Evolutionary conservation across 306 rosid genomes (phyloP).

Genomic region (Cercis canadensis): DNA sequence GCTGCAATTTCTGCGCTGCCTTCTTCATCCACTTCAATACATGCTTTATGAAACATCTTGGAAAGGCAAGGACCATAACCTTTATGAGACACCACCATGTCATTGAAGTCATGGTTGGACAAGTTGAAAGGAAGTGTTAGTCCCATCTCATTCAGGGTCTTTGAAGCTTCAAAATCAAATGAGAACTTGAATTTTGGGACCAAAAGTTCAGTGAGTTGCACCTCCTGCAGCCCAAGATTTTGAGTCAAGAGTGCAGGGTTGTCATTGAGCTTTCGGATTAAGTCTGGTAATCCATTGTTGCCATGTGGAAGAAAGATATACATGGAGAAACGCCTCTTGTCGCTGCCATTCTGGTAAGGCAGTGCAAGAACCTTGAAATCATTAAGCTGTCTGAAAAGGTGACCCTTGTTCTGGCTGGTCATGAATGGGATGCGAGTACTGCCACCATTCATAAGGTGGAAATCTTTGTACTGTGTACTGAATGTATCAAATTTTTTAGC

Average conservation of each 20-base stretch:
- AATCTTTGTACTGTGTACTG: neutral
- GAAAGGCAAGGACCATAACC: neutral
- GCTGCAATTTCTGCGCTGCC: neutral
- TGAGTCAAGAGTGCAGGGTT: neutral
- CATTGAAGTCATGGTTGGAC: neutral
- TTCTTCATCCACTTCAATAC: conserved; percentile 17
- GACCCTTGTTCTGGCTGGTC: neutral
- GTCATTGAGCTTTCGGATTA: conserved; percentile 1
- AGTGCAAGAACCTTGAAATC: conserved; percentile 7
- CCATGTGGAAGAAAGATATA: neutral
- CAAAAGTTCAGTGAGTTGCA: conserved; percentile 27
- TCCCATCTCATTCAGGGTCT: neutral
- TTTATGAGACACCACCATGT: neutral
- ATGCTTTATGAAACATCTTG: neutral
- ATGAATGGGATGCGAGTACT: neutral
- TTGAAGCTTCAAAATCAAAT: conserved; percentile 19
- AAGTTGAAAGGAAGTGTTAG: neutral
- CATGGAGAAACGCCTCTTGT: neutral
- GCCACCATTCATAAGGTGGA: neutral
- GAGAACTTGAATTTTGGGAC: conserved; percentile 27
- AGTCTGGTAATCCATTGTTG: neutral
- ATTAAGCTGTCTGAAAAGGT: neutral
- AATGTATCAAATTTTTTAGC: neutral
- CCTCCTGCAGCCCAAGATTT: conserved; percentile 6
- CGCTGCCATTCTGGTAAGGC: neutral